A percentile compares a stretch with the other conserved stretches of the same genome.
These are phyloP conservation scores for Fusarium sp. DNA, from an alignment of 2,329 filamentous ascomycete species.

Conservation along the genomic window DNA sequence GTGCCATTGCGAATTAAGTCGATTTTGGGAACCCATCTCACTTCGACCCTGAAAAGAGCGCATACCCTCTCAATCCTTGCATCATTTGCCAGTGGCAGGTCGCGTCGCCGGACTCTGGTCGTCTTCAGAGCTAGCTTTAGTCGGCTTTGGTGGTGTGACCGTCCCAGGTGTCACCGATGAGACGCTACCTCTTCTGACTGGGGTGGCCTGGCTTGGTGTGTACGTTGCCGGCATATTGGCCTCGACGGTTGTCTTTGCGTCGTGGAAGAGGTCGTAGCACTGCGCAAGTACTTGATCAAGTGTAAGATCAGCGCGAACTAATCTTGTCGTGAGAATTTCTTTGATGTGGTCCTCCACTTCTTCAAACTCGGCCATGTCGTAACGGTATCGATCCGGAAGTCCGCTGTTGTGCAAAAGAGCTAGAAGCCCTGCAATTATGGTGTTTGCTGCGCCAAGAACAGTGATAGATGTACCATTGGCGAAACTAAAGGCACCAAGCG, in stretches of 20 bases:
- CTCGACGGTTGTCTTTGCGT: conserved; percentile 60
- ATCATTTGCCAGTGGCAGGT: conserved; percentile 20
- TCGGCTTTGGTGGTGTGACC: conserved; percentile 13
- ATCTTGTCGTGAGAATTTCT: conserved; percentile 60
- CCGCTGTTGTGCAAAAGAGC: conserved; percentile 67
- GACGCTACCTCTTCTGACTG: conserved; percentile 14
- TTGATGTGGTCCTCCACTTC: conserved; percentile 64
- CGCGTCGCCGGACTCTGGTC: conserved; percentile 23
- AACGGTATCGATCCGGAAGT: conserved; percentile 63
- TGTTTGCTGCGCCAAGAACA: conserved; percentile 63
- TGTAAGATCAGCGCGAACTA: conserved; percentile 56
- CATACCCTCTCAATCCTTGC: conserved; percentile 9
- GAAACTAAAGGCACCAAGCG: conserved; percentile 58
- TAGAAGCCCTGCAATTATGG: conserved; percentile 61
- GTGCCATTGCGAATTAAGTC: conserved; percentile 24
- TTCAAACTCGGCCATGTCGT: conserved; percentile 62
- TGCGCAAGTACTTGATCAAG: conserved; percentile 61
- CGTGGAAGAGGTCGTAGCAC: conserved; percentile 60
- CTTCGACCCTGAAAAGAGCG: conserved; percentile 25
- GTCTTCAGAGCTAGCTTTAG: conserved; percentile 8
- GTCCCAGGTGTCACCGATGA: conserved; percentile 1
- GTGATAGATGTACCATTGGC: conserved; percentile 58
- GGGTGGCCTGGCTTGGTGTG: conserved; percentile 41
- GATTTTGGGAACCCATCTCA: conserved; percentile 16
- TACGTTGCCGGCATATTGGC: conserved; percentile 61